Evolutionary conservation across 805 yeast species (phyloP), one percentile per base, ranked within the genome.

Genomic region (Candida nonsorbophila): DNA sequence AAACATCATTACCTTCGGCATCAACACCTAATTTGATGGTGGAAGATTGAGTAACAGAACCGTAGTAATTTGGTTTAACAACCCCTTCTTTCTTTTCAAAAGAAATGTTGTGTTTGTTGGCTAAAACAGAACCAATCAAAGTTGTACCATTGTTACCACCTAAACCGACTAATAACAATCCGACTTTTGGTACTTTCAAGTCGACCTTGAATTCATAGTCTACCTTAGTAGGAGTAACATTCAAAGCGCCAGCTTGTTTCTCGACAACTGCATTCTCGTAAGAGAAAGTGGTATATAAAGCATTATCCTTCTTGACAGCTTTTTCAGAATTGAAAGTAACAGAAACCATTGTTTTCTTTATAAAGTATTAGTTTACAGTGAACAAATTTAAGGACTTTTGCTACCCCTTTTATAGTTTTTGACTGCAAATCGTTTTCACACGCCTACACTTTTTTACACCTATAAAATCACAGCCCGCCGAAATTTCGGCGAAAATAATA

Each of bases 131-230:
- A 25, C 90, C 87, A 31, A 87, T 75, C 41, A 90, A 70, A 9
- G 97, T 88, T 35, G 96, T 73, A 58, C 97, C 97, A 53, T 88
- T 88, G 70, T 88, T 88, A 60, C 97, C 97, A 46, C 97, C 97
- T 42, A 88, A 70, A 45, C 97, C 97, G 20, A 88, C 97, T 39
- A 90, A 70, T 77, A 88, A 61, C 40, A 88, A 67, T 46, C 97
- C 97, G 27, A 86, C 72, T 58, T 81, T 86, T 45, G 95, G 95
- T 24, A 79, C 76, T 33, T 69, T 71, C 53, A 84, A 70, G 45
- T 86, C 94, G 29, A 84, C 79, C 58, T 85, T 84, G 71, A 88
- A 90, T 52, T 86, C 80, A 51, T 85, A 85, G 42, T 85, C 81
- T 40, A 71, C 72, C 33, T 71, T 51, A 31, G 79, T 72, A 14